Conservation (phyloP, 2,329 filamentous ascomycete genomes). For the Aschersonia sp. region DNA sequence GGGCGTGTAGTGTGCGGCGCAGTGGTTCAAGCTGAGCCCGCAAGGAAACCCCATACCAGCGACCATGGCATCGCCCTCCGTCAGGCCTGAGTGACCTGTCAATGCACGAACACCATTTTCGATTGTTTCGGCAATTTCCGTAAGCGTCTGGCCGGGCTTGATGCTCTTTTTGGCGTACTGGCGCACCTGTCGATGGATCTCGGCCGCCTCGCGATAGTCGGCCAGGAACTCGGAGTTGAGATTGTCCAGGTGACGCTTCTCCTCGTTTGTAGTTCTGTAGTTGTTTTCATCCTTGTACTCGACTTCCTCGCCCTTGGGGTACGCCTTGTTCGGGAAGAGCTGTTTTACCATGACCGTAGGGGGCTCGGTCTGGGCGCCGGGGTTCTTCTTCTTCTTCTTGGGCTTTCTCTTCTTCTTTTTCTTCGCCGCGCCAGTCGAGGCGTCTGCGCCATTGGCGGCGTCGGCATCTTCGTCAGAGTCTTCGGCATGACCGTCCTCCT, state of each 20-base stretch:
- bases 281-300: constrained; percentile 66
- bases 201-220: constrained; percentile 74
- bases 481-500: constrained; percentile 27
- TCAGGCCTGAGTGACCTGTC: constrained; percentile 60
- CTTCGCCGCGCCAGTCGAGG: constrained; percentile 20
- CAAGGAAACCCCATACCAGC: constrained; percentile 81
- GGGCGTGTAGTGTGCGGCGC: constrained; percentile 74
- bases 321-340: constrained; percentile 58
- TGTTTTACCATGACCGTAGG: constrained; percentile 58
- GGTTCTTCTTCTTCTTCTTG: constrained; percentile 68
- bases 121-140: constrained; percentile 75
- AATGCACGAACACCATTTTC: constrained; percentile 68
- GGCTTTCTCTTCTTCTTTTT: constrained; percentile 65
- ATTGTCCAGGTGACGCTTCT: constrained; percentile 71
- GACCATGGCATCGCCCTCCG: constrained; percentile 63
- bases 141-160: constrained; percentile 66
- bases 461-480: constrained; percentile 36
- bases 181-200: constrained; percentile 77
- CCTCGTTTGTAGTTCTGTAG: constrained; percentile 66
- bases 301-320: constrained; percentile 63
- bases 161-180: constrained; percentile 71
- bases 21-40: constrained; percentile 71
- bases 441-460: constrained; percentile 16
- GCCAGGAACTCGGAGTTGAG: constrained; percentile 67
- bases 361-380: constrained; percentile 59